These are phyloP conservation scores for Boletellus deceptivus DNA, from an alignment of 1,284 basidiomycete species.

Conservation along the genomic window DNA sequence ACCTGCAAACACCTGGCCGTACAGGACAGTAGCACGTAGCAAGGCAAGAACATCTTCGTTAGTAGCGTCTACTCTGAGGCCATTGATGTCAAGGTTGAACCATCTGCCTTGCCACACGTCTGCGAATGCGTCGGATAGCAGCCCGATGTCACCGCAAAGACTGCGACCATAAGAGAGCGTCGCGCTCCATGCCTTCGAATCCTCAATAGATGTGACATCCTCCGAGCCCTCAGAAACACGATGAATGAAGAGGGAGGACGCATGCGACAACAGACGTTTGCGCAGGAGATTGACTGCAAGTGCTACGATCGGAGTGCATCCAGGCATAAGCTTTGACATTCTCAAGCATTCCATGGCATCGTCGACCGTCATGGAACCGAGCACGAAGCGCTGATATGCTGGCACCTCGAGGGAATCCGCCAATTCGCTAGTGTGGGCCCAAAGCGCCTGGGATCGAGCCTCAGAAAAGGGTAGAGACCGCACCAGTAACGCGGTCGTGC, in stretches of 20 bases:
- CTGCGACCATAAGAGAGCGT: slow-evolving; percentile 58
- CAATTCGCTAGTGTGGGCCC: slow-evolving; percentile 37
- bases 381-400: slow-evolving; percentile 53
- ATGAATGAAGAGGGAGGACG: slow-evolving; percentile 51
- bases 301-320: slow-evolving; percentile 44
- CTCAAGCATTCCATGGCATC: slow-evolving; percentile 44
- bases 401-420: slow-evolving; percentile 31
- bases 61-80: slow-evolving; percentile 20
- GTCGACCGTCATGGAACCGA: slow-evolving; percentile 50
- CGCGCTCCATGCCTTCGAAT: slow-evolving; percentile 36
- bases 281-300: slow-evolving; percentile 50
- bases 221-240: slow-evolving; percentile 38
- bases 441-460: slow-evolving; percentile 39
- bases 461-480: slow-evolving; percentile 34
- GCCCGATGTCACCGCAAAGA: slow-evolving; percentile 54
- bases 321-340: slow-evolving; percentile 13
- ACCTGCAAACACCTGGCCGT: slow-evolving; percentile 55
- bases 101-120: slow-evolving; percentile 44
- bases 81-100: slow-evolving; percentile 28
- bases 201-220: slow-evolving; percentile 20
- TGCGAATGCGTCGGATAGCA: slow-evolving; percentile 55
- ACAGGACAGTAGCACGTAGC: slow-evolving; percentile 54
- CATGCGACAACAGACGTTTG: slow-evolving; percentile 49
- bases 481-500: slow-evolving; percentile 56
- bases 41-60: slow-evolving; percentile 49